Percentiles rank a stretch among this genome's conserved stretches.
These are phyloP conservation scores for Sungouiella thailandica DNA, from an alignment of 805 yeast genomes.

Conservation along the genomic window DNA sequence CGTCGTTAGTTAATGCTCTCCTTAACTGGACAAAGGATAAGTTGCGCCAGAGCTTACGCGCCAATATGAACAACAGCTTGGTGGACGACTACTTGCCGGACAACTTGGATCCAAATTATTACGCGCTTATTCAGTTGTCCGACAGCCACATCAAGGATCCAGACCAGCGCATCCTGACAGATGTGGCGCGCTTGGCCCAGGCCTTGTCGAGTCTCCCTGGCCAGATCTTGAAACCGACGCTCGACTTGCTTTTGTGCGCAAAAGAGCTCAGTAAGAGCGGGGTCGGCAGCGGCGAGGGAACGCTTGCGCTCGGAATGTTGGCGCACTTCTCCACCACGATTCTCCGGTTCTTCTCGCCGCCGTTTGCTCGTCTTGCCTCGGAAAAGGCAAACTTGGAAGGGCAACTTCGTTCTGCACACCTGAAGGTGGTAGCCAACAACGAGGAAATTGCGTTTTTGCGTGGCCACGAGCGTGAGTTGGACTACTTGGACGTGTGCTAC, in stretches of 20 bases:
- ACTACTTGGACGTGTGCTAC: conserved; percentile 71
- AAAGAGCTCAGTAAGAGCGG: conserved; percentile 64
- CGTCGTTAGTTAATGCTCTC: conserved; percentile 71
- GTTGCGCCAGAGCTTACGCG: conserved; percentile 55
- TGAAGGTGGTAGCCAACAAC: conserved; percentile 68
- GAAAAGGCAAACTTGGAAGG: conserved; percentile 80
- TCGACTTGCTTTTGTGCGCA: conserved; percentile 77
- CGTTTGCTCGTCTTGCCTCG: conserved; percentile 76
- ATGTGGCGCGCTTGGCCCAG: conserved; percentile 66
- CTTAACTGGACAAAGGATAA: conserved; percentile 56
- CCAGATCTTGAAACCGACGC: conserved; percentile 75
- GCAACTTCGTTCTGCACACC: conserved; percentile 74
- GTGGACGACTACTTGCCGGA: conserved; percentile 71
- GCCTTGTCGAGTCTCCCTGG: conserved; percentile 74
- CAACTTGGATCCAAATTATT: conserved; percentile 63
- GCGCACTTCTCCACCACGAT: conserved; percentile 77
- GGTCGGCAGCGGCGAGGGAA: conserved; percentile 73
- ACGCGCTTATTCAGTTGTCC: conserved; percentile 62
- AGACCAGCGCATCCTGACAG: conserved; percentile 79
- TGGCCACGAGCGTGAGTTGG: conserved; percentile 78
- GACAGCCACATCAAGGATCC: conserved; percentile 58
- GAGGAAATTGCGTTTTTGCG: conserved; percentile 86
- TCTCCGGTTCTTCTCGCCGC: conserved; percentile 77
- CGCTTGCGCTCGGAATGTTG: conserved; percentile 68
- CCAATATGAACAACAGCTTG: conserved; percentile 58